A percentile compares a stretch with the other conserved stretches of the same genome.
Evolutionary conservation across 768 basidiomycete genomes (phyloP).

Genomic region (Neoboletus magnificus): DNA sequence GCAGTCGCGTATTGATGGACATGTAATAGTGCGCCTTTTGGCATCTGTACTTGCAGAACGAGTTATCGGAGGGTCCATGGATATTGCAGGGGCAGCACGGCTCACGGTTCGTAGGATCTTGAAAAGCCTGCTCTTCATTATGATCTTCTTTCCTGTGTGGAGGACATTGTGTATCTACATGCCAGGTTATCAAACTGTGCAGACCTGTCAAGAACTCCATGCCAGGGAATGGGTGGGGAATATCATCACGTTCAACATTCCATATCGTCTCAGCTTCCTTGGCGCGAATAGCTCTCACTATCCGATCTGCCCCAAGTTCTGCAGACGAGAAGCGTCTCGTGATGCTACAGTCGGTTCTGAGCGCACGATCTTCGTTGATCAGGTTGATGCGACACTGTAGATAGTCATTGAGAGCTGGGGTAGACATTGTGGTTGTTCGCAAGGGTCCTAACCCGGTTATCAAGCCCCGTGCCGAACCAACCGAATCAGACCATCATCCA

Average conservation of each 20-base stretch:
- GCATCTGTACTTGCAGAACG: constrained; percentile 34
- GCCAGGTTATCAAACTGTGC: neutral
- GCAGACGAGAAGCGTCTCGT: constrained; percentile 30
- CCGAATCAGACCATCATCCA: neutral
- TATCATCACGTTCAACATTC: constrained; percentile 47
- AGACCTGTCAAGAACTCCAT: constrained; percentile 73
- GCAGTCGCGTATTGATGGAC: constrained; percentile 44
- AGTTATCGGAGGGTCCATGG: neutral
- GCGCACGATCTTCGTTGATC: constrained; percentile 43
- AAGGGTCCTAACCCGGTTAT: neutral
- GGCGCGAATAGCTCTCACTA: constrained; percentile 51
- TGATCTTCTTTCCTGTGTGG: constrained; percentile 30
- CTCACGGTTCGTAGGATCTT: constrained; percentile 36
- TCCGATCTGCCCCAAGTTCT: constrained; percentile 52
- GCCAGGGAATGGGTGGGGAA: constrained; percentile 65
- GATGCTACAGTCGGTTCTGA: constrained; percentile 44
- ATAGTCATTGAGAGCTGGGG: constrained; percentile 6
- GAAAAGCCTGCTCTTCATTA: constrained; percentile 39
- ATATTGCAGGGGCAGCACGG: neutral
- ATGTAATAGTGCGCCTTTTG: constrained; percentile 47
- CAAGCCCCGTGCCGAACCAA: neutral
- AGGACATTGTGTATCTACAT: neutral
- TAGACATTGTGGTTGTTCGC: constrained; percentile 5
- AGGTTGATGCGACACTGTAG: constrained; percentile 22
- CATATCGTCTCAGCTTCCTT: constrained; percentile 55